These are phyloP conservation scores for Kodamaea plutei DNA, from an alignment of 1,139 yeast genomes.

Conservation along the genomic window DNA sequence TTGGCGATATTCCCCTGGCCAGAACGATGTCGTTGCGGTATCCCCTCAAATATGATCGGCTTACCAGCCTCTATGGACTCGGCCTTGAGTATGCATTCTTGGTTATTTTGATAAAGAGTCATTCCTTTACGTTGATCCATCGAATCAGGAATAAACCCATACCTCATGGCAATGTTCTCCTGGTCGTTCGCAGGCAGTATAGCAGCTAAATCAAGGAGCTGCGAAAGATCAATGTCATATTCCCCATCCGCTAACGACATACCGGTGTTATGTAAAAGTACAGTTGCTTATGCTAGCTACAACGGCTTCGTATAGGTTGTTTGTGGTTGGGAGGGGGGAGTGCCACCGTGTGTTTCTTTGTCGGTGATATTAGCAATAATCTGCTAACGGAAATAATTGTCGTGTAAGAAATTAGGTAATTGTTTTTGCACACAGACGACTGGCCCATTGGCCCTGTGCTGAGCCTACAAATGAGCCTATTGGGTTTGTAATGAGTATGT, in stretches of 20 bases:
- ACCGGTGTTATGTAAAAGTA: constrained; percentile 1
- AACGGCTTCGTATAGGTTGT: too few species aligned
- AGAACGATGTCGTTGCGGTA: constrained; percentile 27
- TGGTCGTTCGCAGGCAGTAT: constrained; percentile 13
- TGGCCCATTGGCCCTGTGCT: too few species aligned
- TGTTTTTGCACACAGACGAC: too few species aligned
- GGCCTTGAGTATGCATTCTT: constrained; percentile 33
- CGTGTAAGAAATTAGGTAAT: not conserved
- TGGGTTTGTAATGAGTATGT: too few species aligned
- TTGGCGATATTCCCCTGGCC: constrained; percentile 12
- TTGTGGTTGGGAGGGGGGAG: too few species aligned
- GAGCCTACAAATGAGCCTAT: too few species aligned
- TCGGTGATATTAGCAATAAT: too few species aligned
- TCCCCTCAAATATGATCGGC: constrained; percentile 39
- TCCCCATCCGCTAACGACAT: constrained; percentile 43
- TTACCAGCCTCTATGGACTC: constrained; percentile 18
- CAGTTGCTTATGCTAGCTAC: not conserved
- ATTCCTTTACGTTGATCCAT: constrained; percentile 37
- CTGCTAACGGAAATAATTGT: not conserved
- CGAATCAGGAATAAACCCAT: constrained; percentile 43
- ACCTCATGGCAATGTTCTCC: constrained; percentile 34
- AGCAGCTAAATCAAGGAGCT: constrained; percentile 17
- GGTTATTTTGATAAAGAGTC: constrained; percentile 33
- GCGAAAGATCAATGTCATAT: constrained; percentile 39
- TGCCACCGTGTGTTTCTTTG: too few species aligned